These are phyloP conservation scores for Trapa incisa DNA, from an alignment of 345 rosid genomes.

Conservation along the genomic window DNA sequence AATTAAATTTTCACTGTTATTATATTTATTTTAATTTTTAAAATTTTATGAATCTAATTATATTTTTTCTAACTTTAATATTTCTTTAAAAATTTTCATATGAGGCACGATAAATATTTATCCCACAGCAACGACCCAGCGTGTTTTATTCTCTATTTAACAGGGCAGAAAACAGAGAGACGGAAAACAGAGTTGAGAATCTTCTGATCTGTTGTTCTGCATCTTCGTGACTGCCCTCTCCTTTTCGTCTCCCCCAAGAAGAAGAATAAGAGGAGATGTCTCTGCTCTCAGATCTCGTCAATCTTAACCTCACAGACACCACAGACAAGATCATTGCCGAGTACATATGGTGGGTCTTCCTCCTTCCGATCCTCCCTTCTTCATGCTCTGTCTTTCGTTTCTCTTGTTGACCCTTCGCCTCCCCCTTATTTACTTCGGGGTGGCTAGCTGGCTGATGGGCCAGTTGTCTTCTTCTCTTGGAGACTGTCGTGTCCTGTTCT, in stretches of 20 bases:
- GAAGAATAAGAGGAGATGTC: not conserved
- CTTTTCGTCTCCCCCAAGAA: not conserved
- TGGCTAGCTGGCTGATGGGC: not conserved
- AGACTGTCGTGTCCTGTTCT: not conserved
- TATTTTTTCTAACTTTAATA: too few species aligned
- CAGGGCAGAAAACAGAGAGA: not conserved
- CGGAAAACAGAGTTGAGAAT: not conserved
- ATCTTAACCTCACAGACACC: constrained; percentile 3
- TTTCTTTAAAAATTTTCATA: too few species aligned
- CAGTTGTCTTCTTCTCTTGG: not conserved
- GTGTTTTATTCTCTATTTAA: too few species aligned
- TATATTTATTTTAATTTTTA: too few species aligned
- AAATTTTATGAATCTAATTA: too few species aligned
- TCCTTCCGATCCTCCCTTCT: not conserved
- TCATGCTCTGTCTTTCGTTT: not conserved
- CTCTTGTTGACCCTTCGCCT: not conserved
- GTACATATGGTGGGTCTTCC: constrained; percentile 2
- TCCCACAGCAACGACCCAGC: too few species aligned
- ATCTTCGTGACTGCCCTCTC: not conserved
- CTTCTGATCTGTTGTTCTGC: not conserved
- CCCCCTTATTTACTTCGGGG: not conserved
- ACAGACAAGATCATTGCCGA: constrained; percentile 6
- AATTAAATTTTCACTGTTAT: too few species aligned
- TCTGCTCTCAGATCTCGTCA: constrained; percentile 4
- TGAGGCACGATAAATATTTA: too few species aligned